Evolutionary conservation across 305 asterid species (phyloP).

Genomic region (Euphrasia arctica): DNA sequence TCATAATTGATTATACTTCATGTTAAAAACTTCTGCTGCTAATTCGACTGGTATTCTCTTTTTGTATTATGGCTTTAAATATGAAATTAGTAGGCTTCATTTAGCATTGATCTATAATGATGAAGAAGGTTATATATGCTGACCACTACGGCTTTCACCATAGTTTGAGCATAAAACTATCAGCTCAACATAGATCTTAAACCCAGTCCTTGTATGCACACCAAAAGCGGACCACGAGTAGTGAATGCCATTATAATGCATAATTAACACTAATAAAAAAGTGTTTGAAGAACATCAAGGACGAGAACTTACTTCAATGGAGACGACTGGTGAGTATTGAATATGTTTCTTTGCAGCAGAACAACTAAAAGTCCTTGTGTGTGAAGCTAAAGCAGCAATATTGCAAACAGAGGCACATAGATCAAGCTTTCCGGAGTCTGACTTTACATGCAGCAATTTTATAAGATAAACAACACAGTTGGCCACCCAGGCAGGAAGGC

Average conservation of each 20-base stretch:
- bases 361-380: constrained; percentile 70
- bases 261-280: constrained; percentile 2
- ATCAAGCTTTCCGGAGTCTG: constrained; percentile 42
- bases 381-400: constrained; percentile 49
- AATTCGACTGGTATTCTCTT: constrained; percentile 15
- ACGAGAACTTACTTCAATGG: constrained; percentile 52
- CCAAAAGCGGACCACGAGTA: neutral
- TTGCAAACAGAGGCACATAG: constrained; percentile 36
- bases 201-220: neutral
- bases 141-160: constrained; percentile 10
- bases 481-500: constrained; percentile 51
- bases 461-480: constrained; percentile 36
- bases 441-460: constrained; percentile 41
- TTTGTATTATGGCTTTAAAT: neutral
- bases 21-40: constrained; percentile 1
- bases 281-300: constrained; percentile 17
- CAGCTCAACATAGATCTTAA: neutral
- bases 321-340: constrained; percentile 65
- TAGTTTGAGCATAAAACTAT: constrained; percentile 19
- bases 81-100: constrained; percentile 6
- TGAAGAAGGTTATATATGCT: constrained; percentile 18
- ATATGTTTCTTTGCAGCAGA: constrained; percentile 66
- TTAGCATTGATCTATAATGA: constrained; percentile 17
- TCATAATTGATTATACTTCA: constrained; percentile 15
- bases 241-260: constrained; percentile 10